Evolutionary conservation across 176 grass and related monocot species (phyloP).

Genomic region (Tillandsia fasciculata): DNA sequence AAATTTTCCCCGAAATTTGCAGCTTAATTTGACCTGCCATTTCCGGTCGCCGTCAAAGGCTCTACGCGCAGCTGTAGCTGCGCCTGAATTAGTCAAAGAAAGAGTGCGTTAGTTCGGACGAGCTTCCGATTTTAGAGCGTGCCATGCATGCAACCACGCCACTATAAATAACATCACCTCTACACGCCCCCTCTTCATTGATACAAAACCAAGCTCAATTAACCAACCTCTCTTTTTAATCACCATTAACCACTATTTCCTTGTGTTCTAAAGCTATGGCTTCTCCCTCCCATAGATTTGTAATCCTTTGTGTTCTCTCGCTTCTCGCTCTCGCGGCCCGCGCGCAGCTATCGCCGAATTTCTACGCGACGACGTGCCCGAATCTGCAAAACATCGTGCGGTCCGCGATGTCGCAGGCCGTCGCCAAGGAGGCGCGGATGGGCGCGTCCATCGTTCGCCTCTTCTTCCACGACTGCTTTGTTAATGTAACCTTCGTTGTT

Average conservation of each 20-base stretch:
- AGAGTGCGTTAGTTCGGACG: too few species aligned
- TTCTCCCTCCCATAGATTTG: not conserved
- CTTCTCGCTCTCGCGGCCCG: slow-evolving; percentile 5
- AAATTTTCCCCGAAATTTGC: too few species aligned
- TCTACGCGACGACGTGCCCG: slow-evolving; percentile 50
- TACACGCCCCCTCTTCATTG: not conserved
- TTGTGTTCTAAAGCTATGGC: slow-evolving; percentile 21
- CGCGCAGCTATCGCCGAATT: slow-evolving; percentile 46
- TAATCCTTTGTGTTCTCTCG: slow-evolving; percentile 19
- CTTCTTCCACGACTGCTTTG: slow-evolving; percentile 75
- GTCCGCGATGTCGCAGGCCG: slow-evolving; percentile 43
- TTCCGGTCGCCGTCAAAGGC: too few species aligned
- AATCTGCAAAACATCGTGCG: slow-evolving; percentile 42
- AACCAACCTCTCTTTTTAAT: not conserved
- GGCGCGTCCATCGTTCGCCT: slow-evolving; percentile 57
- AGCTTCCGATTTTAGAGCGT: not conserved
- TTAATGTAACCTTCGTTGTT: slow-evolving; percentile 16
- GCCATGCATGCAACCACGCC: slow-evolving; percentile 10
- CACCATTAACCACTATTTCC: not conserved
- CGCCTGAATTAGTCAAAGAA: too few species aligned
- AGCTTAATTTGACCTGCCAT: too few species aligned
- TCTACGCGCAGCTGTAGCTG: too few species aligned
- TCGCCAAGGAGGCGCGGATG: slow-evolving; percentile 48
- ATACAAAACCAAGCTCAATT: not conserved
- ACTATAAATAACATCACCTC: slow-evolving; percentile 17